Percentiles rank a stretch among this genome's conserved stretches.
Evolutionary conservation across 768 basidiomycete genomes (phyloP).

Genomic region (Fistulinella prunicolor): DNA sequence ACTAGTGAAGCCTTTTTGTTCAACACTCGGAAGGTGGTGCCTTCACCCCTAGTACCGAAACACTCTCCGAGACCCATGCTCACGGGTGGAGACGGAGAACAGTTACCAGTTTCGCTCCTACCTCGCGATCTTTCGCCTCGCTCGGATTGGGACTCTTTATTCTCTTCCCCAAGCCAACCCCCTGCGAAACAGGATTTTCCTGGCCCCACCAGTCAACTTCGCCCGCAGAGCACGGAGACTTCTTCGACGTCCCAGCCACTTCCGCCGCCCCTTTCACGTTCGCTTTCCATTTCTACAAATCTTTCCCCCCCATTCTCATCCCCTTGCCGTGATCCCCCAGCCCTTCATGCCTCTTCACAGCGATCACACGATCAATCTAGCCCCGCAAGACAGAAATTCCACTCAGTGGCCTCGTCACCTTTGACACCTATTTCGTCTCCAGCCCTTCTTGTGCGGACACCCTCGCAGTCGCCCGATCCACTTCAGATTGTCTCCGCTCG

Average conservation of each 20-base stretch:
- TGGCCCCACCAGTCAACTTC: background rate
- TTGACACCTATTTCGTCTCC: constrained; percentile 22
- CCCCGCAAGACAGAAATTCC: background rate
- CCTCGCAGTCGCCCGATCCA: constrained; percentile 24
- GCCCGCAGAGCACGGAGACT: background rate
- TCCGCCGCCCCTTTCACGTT: constrained; percentile 6
- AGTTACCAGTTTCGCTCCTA: background rate
- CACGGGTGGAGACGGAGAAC: background rate
- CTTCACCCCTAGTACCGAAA: background rate
- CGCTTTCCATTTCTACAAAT: constrained; percentile 16
- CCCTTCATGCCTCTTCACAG: constrained; percentile 19
- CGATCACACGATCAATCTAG: constrained; percentile 1
- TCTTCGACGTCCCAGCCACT: constrained; percentile 1
- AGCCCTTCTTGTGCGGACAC: constrained; percentile 1
- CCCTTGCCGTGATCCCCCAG: constrained; percentile 10
- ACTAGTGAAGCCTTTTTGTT: background rate
- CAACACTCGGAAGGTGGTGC: background rate
- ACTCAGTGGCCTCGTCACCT: constrained; percentile 14
- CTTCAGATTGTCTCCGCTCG: constrained; percentile 14
- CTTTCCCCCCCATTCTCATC: constrained; percentile 14
- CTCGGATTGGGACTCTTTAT: constrained; percentile 16
- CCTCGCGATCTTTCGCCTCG: background rate
- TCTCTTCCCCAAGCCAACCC: constrained; percentile 17
- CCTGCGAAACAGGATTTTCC: background rate
- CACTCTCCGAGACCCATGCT: background rate